Conservation (phyloP, 2,329 filamentous ascomycete genomes). For the Xylaria sp. region DNA sequence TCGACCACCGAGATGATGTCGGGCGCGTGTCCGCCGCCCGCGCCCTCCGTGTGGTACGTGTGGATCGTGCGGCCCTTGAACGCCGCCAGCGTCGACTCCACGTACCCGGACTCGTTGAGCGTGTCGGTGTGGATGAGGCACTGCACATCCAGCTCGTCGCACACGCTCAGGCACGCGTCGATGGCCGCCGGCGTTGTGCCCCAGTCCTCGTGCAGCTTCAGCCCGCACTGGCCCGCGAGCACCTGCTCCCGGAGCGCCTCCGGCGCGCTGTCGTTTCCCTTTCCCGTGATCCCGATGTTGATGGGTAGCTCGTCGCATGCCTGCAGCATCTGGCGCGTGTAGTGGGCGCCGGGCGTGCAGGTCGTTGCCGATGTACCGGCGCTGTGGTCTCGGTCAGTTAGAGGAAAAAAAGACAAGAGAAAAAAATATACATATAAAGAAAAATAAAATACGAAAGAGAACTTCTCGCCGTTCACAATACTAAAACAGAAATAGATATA, state of each 20-base stretch:
- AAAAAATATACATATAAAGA: neutral
- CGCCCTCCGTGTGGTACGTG: conserved; percentile 96
- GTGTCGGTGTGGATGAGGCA: conserved; percentile 96
- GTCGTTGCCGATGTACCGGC: conserved; percentile 93
- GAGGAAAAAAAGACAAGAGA: neutral
- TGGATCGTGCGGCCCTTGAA: conserved; percentile 91
- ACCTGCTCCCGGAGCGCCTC: conserved; percentile 81
- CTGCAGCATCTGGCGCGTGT: conserved; percentile 90
- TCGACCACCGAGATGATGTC: conserved; percentile 96
- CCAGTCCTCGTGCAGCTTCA: conserved; percentile 98
- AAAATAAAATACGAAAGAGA: neutral
- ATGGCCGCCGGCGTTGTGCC: conserved; percentile 91
- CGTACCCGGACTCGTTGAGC: conserved; percentile 96
- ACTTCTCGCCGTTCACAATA: too few relatives aligned
- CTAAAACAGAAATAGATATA: neutral
- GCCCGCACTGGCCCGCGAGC: conserved; percentile 83
- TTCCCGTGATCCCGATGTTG: conserved; percentile 91
- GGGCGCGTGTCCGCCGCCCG: conserved; percentile 92
- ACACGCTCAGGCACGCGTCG: conserved; percentile 84
- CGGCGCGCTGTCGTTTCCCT: conserved; percentile 85
- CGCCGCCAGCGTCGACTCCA: conserved; percentile 87
- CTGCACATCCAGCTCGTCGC: conserved; percentile 91
- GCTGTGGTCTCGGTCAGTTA: conserved; percentile 54
- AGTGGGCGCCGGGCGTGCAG: conserved; percentile 85
- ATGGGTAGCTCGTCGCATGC: conserved; percentile 83